phyloP scores from a whole-genome alignment of 257 asterid genomes.

The Penstemon davidsonii region DNA sequence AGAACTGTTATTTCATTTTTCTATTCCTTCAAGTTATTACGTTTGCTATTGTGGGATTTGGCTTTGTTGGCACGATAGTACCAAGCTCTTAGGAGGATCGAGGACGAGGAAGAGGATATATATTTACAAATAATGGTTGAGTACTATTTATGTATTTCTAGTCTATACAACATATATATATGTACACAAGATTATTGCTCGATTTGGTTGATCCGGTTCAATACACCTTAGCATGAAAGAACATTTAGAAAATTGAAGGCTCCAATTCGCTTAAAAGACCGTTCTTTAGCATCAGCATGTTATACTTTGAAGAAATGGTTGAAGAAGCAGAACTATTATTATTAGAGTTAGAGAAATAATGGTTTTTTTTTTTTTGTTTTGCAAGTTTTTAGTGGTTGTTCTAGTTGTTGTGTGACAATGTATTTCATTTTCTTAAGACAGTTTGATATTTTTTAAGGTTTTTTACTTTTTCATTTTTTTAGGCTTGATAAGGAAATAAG shows the following conservation, averaged over 20 bases:
- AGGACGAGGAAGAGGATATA: too few relatives aligned
- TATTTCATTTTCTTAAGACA: constrained; percentile 28
- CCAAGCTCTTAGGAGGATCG: constrained; percentile 32
- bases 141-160: background rate
- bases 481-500: constrained; percentile 27
- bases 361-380: constrained; percentile 19
- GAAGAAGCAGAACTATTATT: constrained; percentile 41
- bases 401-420: constrained; percentile 52
- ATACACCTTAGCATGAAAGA: background rate
- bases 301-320: constrained; percentile 32
- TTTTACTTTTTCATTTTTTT: background rate
- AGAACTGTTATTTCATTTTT: constrained; percentile 57
- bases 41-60: constrained; percentile 60
- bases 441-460: background rate
- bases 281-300: constrained; percentile 25
- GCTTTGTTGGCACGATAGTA: constrained; percentile 55
- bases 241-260: too few relatives aligned
- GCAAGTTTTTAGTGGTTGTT: constrained; percentile 25
- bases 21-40: constrained; percentile 57
- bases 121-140: too few relatives aligned
- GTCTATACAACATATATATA: constrained; percentile 35
- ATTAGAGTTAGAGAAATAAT: constrained; percentile 36
- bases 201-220: constrained; percentile 30
- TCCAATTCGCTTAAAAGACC: background rate
- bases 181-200: constrained; percentile 38